These are phyloP conservation scores for Camptophora hylomeconis DNA, from an alignment of 2,329 filamentous ascomycete genomes.

Conservation along the genomic window DNA sequence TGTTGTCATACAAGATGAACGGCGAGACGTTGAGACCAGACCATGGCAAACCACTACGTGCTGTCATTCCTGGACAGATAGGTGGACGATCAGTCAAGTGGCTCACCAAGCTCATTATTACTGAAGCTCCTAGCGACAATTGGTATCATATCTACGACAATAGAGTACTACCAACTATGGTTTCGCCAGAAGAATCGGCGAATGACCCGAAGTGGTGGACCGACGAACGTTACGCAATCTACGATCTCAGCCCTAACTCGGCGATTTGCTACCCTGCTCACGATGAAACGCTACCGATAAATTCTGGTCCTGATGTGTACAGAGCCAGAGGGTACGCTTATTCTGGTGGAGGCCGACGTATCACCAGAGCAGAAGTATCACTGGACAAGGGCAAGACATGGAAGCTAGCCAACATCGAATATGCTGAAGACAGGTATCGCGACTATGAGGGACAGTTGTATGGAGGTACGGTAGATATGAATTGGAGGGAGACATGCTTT, in stretches of 20 bases:
- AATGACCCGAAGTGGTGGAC: constrained; percentile 66
- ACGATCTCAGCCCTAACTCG: constrained; percentile 80
- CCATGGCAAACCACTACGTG: constrained; percentile 71
- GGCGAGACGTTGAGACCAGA: constrained; percentile 68
- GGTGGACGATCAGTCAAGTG: constrained; percentile 89
- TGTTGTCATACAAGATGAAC: constrained; percentile 86
- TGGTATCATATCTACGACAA: constrained; percentile 97
- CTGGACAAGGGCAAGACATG: constrained; percentile 72
- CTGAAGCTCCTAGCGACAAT: constrained; percentile 68
- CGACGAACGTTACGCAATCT: constrained; percentile 85
- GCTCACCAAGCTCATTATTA: constrained; percentile 70
- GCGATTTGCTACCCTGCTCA: constrained; percentile 70
- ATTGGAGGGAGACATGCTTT: constrained; percentile 68
- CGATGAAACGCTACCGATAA: constrained; percentile 49
- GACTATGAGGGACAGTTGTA: constrained; percentile 50
- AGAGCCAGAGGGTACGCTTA: constrained; percentile 73
- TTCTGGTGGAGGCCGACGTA: constrained; percentile 68
- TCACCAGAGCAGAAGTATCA: constrained; percentile 72
- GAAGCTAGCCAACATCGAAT: constrained; percentile 63
- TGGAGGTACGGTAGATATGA: constrained; percentile 67
- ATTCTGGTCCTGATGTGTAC: constrained; percentile 41
- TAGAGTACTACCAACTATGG: constrained; percentile 71
- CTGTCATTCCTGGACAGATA: constrained; percentile 81
- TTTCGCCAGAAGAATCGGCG: constrained; percentile 67
- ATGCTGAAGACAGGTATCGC: constrained; percentile 77